Conservation (phyloP, 1,284 basidiomycete genomes). For the Cutaneotrichosporon arboriforme region DNA sequence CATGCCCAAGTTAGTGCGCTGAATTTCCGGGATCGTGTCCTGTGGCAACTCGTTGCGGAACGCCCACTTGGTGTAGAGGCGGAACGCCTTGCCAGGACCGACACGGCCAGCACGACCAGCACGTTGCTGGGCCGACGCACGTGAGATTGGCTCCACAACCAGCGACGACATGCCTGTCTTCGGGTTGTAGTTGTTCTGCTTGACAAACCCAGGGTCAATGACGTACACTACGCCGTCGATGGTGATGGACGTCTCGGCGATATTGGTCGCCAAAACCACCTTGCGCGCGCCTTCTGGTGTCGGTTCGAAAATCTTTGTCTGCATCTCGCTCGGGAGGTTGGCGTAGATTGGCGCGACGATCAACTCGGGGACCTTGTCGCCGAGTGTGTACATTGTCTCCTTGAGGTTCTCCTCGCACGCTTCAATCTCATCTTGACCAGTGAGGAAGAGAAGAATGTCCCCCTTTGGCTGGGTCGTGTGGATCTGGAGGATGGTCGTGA, state of each 20-base stretch:
- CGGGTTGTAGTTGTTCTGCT: slow-evolving; percentile 96
- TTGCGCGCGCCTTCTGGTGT: slow-evolving; percentile 94
- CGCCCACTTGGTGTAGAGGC: slow-evolving; percentile 64
- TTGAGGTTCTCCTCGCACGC: slow-evolving; percentile 91
- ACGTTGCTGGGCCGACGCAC: slow-evolving; percentile 93
- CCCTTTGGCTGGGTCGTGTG: slow-evolving; percentile 97
- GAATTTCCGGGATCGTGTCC: slow-evolving; percentile 59
- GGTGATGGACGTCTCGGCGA: slow-evolving; percentile 96
- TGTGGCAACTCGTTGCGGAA: slow-evolving; percentile 59
- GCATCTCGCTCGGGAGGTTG: slow-evolving; percentile 96
- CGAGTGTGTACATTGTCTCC: slow-evolving; percentile 88
- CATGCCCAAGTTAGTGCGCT: slow-evolving; percentile 48
- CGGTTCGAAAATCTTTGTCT: slow-evolving; percentile 98
- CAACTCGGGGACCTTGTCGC: slow-evolving; percentile 91
- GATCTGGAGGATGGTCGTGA: slow-evolving; percentile 98
- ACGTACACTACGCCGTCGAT: slow-evolving; percentile 98
- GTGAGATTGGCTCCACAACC: slow-evolving; percentile 87
- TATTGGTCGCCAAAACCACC: slow-evolving; percentile 96
- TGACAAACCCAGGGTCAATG: slow-evolving; percentile 95
- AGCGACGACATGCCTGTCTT: slow-evolving; percentile 94
- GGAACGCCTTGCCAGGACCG: slow-evolving; percentile 96
- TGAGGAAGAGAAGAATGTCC: slow-evolving; percentile 97
- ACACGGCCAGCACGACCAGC: slow-evolving; percentile 96
- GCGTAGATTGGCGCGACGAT: slow-evolving; percentile 98
- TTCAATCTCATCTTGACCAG: slow-evolving; percentile 99